Conservation (phyloP, 495 filamentous ascomycete genomes). For the Podospora fimiseda region DNA sequence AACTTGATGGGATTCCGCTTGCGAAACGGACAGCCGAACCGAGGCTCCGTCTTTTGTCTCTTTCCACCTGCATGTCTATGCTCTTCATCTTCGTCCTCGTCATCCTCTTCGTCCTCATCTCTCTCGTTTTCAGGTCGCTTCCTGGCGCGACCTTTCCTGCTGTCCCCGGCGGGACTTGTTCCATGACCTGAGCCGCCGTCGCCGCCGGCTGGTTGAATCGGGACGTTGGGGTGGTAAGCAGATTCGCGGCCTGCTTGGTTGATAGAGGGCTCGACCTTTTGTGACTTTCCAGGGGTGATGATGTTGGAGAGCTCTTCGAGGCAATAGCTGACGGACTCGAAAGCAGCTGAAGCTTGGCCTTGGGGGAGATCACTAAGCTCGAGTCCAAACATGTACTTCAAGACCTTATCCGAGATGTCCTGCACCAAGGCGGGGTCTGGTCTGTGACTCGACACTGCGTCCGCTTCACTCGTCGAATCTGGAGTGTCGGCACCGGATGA, state of each 20-base stretch:
- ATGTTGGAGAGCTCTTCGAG: conserved; percentile 23
- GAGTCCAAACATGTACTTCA: conserved; percentile 20
- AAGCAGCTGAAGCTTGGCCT: conserved; percentile 11
- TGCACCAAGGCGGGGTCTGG: conserved; percentile 14
- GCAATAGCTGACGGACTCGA: conserved; percentile 19
- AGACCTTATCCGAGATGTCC: conserved; percentile 18
- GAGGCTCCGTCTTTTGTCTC: conserved; percentile 8
- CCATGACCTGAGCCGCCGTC: neutral
- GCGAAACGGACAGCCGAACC: conserved; percentile 31
- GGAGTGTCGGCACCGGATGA: neutral
- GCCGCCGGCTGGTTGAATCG: neutral
- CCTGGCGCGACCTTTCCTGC: neutral
- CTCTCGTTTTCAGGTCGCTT: conserved; percentile 7
- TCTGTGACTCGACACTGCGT: neutral
- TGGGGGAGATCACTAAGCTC: conserved; percentile 21
- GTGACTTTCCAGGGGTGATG: conserved; percentile 7
- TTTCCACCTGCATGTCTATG: conserved; percentile 12
- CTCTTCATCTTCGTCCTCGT: neutral
- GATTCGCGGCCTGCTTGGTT: conserved; percentile 4
- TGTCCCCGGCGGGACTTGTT: neutral
- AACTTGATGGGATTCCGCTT: conserved; percentile 35
- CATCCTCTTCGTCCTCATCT: neutral
- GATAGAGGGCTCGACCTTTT: neutral
- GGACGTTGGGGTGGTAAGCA: neutral
- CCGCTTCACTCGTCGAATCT: neutral